Evolutionary conservation across 495 filamentous ascomycete species (phyloP), one percentile per base, ranked within the genome.

Genomic region (Lasiosphaeriaceae sp.): DNA sequence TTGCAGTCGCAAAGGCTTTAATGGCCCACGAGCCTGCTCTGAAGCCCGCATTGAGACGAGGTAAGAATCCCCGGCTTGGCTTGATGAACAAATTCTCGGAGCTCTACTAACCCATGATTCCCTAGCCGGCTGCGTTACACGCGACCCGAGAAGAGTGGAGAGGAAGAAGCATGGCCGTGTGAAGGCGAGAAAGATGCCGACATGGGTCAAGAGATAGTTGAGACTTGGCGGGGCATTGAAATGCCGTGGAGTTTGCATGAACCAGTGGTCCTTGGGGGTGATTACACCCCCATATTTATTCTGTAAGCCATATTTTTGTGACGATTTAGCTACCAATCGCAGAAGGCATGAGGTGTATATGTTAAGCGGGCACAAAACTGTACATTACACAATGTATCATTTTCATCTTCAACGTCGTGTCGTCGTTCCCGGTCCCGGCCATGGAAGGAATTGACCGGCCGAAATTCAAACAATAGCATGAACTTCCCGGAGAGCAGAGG

Each of bases 181-280:
- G 71, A 97, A 97, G 80, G 93, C 94, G 43, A 87, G 94, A 74
- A 99, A 99, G 83, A 94, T 90, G 86, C 95, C 92, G 54, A 80
- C 95, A 60, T 99, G 94, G 94, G 93, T 97, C 77, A 97, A 97
- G 84, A 80, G 85, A 76, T 88, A 85, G 65, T 58, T 55, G 26
- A 29, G 45, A 21, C 46, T 23, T 22, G 20, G 51, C 37, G 26
- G 39, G 50, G 53, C 58, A 54, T 52, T 58, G 55, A 57, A 12
- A 17, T 52, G 31, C 16, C 44, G 26, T 49, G 31, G 49, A 22
- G 46, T 31, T 54, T 54, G 64, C 64, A 65, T 66, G 63, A 57
- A 58, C 53, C 23, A 41, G 49, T 12, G 39, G 39, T 43, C 39
- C 53, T 35, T 49, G 21, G 58, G 49, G 52, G 37, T 49, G 29